phyloP scores from a whole-genome alignment of 345 rosid genomes.

The Odontarrhena argentea region DNA sequence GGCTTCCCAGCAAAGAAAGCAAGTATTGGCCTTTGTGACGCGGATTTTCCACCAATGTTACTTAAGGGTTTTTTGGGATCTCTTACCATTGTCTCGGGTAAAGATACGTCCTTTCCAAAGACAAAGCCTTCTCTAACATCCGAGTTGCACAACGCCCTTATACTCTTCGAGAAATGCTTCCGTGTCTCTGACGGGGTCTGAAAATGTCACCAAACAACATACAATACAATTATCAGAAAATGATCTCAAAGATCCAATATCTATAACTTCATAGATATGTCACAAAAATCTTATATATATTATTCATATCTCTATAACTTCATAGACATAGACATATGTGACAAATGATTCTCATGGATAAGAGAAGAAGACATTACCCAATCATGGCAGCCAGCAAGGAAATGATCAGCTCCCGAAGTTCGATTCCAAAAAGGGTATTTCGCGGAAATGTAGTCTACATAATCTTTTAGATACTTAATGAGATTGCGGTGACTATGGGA shows the following conservation, averaged over 20 bases:
- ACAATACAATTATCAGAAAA: neutral
- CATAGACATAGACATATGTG: neutral
- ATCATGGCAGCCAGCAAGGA: conserved; percentile 95
- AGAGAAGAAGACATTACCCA: conserved; percentile 60
- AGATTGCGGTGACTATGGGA: conserved; percentile 76
- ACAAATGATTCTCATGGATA: neutral
- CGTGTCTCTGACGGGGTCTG: conserved; percentile 82
- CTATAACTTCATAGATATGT: neutral
- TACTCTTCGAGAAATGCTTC: conserved; percentile 61
- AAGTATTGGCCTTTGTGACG: conserved; percentile 63
- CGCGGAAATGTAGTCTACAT: conserved; percentile 54
- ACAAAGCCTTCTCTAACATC: conserved; percentile 81
- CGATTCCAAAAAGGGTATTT: conserved; percentile 88
- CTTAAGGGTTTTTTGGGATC: conserved; percentile 55
- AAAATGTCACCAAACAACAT: conserved; percentile 23
- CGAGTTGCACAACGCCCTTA: conserved; percentile 85
- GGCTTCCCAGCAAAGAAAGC: conserved; percentile 90
- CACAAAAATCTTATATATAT: neutral
- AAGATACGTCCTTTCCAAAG: conserved; percentile 82
- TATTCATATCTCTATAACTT: neutral
- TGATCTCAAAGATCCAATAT: neutral
- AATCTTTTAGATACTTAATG: conserved; percentile 57
- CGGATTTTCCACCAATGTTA: conserved; percentile 67
- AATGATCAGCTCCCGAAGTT: conserved; percentile 89
- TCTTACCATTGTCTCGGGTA: conserved; percentile 76